Percentiles rank a stretch among this genome's conserved stretches.
Conservation (phyloP, 75 land plant genomes). For the Selaginella moellendorffii region DNA sequence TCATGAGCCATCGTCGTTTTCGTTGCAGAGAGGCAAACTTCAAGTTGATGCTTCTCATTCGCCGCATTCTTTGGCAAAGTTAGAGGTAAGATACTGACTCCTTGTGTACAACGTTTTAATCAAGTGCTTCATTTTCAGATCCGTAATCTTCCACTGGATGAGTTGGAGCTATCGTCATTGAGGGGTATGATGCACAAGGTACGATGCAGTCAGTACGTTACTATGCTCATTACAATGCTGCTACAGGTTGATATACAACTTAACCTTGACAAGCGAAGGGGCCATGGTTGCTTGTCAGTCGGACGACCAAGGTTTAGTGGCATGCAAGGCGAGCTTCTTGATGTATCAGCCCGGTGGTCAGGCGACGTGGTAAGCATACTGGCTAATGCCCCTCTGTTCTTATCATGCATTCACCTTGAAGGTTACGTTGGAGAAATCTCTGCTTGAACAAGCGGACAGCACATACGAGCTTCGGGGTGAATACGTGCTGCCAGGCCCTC, state of each 20-base stretch:
- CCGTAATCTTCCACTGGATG: conserved; percentile 91
- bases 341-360: conserved; percentile 94
- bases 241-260: conserved; percentile 86
- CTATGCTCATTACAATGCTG: neutral
- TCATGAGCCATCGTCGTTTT: conserved; percentile 30
- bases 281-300: conserved; percentile 75
- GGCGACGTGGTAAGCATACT: conserved; percentile 85
- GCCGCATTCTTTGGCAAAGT: conserved; percentile 46
- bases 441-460: conserved; percentile 78
- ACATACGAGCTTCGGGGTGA: conserved; percentile 95
- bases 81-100: conserved; percentile 49
- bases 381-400: neutral
- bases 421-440: conserved; percentile 85
- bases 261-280: conserved; percentile 86
- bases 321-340: conserved; percentile 83
- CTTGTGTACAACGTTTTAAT: neutral
- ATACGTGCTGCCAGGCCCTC: conserved; percentile 88
- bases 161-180: conserved; percentile 86
- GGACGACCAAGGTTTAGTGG: conserved; percentile 94
- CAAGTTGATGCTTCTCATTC: conserved; percentile 42
- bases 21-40: conserved; percentile 83
- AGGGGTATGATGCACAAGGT: conserved; percentile 89
- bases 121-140: conserved; percentile 34
- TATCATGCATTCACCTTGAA: conserved; percentile 14
- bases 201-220: conserved; percentile 6